Conservation (phyloP, 371 early-diverging fungal species). For the Choanephora cucurbitarum region DNA sequence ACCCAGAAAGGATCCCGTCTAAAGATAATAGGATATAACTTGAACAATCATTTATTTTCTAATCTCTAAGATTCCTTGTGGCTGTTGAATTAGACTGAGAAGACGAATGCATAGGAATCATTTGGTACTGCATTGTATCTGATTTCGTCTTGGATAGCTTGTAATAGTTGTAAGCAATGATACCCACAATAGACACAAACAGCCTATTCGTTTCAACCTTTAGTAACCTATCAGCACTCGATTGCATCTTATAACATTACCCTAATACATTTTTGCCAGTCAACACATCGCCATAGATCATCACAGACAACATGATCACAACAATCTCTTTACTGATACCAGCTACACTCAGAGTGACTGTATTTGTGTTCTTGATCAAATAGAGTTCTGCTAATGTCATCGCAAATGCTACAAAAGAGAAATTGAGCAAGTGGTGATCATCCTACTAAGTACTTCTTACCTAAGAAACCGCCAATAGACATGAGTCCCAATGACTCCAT, state of each 20-base stretch:
- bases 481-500: conserved; percentile 56
- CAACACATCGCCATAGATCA: conserved; percentile 58
- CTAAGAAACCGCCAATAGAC: conserved; percentile 71
- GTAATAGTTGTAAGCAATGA: conserved; percentile 61
- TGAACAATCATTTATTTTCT: neutral
- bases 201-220: too few relatives aligned
- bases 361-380: conserved; percentile 79
- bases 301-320: conserved; percentile 48
- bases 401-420: conserved; percentile 61
- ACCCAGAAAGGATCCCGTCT: too few relatives aligned
- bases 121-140: conserved; percentile 28
- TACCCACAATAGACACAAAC: conserved; percentile 61
- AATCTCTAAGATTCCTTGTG: conserved; percentile 22
- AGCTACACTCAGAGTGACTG: conserved; percentile 84
- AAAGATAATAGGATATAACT: too few relatives aligned
- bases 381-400: conserved; percentile 85
- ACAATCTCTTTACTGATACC: conserved; percentile 82
- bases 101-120: conserved; percentile 27
- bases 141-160: conserved; percentile 41
- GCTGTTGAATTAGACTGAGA: too few relatives aligned
- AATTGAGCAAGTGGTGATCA: too few relatives aligned
- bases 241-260: too few relatives aligned
- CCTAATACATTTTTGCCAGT: conserved; percentile 51
- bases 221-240: too few relatives aligned
- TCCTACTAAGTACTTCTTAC: too few relatives aligned